These are phyloP conservation scores for Pythium monospermum DNA, from an alignment of 352 stramenopile genomes.

Conservation along the genomic window DNA sequence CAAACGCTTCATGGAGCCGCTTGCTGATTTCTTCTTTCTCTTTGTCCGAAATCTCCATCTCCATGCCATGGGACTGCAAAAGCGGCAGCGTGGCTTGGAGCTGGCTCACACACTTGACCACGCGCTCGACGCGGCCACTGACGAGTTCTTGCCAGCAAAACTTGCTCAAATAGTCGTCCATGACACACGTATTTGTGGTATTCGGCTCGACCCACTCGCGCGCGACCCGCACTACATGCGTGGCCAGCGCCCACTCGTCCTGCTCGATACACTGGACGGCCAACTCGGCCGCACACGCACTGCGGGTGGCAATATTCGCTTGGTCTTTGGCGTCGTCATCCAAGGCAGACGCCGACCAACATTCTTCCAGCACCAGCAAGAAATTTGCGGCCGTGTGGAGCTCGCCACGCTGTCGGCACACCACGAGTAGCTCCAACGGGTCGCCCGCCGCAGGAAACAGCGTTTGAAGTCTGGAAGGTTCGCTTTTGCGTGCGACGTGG, in stretches of 20 bases:
- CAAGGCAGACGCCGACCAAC: constrained; percentile 22
- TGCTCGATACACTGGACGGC: constrained; percentile 70
- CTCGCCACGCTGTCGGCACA: constrained; percentile 63
- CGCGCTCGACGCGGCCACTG: constrained; percentile 56
- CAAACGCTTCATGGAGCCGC: constrained; percentile 16
- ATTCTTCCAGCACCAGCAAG: constrained; percentile 72
- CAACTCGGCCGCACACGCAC: constrained; percentile 54
- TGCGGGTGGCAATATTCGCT: constrained; percentile 31
- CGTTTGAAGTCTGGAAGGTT: constrained; percentile 64
- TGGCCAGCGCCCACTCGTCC: constrained; percentile 64
- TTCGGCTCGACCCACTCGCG: constrained; percentile 54
- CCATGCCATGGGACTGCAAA: constrained; percentile 1
- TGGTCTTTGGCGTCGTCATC: background rate
- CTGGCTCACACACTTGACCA: constrained; percentile 57
- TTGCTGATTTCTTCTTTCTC: constrained; percentile 7
- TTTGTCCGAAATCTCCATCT: constrained; percentile 5
- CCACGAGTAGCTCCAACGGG: constrained; percentile 51
- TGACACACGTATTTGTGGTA: constrained; percentile 3
- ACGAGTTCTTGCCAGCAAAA: constrained; percentile 52
- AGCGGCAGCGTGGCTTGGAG: constrained; percentile 57
- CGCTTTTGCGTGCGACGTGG: constrained; percentile 78
- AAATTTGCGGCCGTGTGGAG: constrained; percentile 81
- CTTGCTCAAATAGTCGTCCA: constrained; percentile 58
- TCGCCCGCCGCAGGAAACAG: constrained; percentile 70
- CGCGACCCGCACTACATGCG: constrained; percentile 75